Evolutionary conservation across 495 filamentous ascomycete species (phyloP).

Genomic region (Penicillium taxi): DNA sequence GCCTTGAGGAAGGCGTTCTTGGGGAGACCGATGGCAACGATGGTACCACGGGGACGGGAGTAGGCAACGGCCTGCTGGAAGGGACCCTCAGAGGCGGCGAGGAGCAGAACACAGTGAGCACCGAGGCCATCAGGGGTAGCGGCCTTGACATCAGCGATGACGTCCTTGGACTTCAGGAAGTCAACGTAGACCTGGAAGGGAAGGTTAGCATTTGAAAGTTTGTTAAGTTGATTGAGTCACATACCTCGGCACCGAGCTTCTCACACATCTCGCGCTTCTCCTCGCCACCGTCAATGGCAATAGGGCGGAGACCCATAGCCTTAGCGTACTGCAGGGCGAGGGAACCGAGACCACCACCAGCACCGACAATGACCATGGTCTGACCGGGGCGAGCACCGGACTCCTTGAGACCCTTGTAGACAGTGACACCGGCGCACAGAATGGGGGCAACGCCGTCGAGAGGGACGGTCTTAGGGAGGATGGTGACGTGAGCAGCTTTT

Average conservation of each 20-base stretch:
- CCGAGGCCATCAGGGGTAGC: constrained; percentile 71
- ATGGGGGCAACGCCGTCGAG: constrained; percentile 72
- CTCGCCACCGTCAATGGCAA: constrained; percentile 72
- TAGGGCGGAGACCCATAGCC: constrained; percentile 73
- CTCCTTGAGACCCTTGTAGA: constrained; percentile 88
- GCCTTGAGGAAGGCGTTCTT: constrained; percentile 69
- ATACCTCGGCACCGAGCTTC: constrained; percentile 52
- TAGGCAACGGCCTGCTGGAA: constrained; percentile 92
- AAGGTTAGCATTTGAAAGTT: constrained; percentile 6
- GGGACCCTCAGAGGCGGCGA: constrained; percentile 80
- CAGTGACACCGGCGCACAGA: constrained; percentile 80
- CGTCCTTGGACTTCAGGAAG: constrained; percentile 60
- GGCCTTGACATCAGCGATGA: constrained; percentile 76
- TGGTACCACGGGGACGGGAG: constrained; percentile 66
- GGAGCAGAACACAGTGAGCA: constrained; percentile 78
- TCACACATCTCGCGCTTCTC: constrained; percentile 66
- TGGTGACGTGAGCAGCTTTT: constrained; percentile 71
- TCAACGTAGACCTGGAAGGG: constrained; percentile 58
- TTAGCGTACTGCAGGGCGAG: constrained; percentile 79
- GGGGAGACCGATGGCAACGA: constrained; percentile 82
- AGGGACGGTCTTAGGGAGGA: constrained; percentile 60
- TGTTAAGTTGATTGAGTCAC: too few relatives aligned
- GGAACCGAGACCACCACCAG: constrained; percentile 80
- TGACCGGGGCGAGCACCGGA: constrained; percentile 66
- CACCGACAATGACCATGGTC: constrained; percentile 79